Percentiles rank a stretch among this genome's conserved stretches.
These are phyloP conservation scores for Dentipellis sp. DNA, from an alignment of 768 basidiomycete species.

Conservation along the genomic window DNA sequence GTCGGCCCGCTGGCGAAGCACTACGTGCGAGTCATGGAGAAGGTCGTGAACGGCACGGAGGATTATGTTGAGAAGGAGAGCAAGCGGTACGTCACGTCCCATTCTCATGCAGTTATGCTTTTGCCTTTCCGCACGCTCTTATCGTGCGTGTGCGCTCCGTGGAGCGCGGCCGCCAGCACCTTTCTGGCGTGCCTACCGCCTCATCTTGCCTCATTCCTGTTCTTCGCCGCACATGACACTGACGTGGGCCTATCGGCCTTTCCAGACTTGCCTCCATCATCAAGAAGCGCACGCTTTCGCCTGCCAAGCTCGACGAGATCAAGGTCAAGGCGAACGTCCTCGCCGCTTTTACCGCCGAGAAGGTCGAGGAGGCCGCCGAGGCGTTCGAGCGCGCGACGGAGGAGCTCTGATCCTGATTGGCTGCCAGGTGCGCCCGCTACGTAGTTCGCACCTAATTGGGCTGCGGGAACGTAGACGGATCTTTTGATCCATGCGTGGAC, in stretches of 20 bases:
- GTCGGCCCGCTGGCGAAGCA: slow-evolving; percentile 53
- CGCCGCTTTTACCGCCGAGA: slow-evolving; percentile 40
- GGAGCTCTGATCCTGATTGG: slow-evolving; percentile 10
- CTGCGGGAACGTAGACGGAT: no score
- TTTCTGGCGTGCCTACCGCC: neutral
- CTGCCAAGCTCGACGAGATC: slow-evolving; percentile 84
- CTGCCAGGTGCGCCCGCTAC: no score
- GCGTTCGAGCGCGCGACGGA: slow-evolving; percentile 13
- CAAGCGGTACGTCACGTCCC: slow-evolving; percentile 46
- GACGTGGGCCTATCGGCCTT: slow-evolving; percentile 6
- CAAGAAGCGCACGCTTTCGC: slow-evolving; percentile 65
- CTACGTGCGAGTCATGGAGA: slow-evolving; percentile 89
- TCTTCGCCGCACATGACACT: slow-evolving; percentile 9
- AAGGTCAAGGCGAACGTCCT: slow-evolving; percentile 88
- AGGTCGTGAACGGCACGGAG: slow-evolving; percentile 60
- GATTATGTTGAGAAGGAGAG: slow-evolving; percentile 81
- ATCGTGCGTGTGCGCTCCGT: neutral
- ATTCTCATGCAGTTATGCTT: neutral
- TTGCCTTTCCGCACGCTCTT: no score
- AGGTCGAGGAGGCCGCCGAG: slow-evolving; percentile 20
- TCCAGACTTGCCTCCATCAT: slow-evolving; percentile 68
- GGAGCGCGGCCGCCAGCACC: neutral
- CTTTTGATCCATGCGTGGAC: no score
- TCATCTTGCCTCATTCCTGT: neutral
- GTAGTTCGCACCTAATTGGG: no score